Evolutionary conservation across 805 yeast species (phyloP).

Genomic region (Lachancea lanzarotensis): DNA sequence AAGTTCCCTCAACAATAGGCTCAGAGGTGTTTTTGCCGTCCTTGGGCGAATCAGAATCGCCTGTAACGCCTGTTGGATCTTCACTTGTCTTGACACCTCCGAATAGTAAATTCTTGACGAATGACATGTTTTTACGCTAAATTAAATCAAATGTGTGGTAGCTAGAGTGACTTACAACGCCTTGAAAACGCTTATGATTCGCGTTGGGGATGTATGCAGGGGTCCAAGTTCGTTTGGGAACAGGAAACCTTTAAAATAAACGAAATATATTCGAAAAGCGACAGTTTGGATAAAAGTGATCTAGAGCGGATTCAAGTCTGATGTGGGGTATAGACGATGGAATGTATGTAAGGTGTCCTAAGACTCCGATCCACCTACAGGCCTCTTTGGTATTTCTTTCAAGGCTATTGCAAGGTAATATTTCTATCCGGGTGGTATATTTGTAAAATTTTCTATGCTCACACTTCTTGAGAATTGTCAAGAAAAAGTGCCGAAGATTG

Average conservation of each 20-base stretch:
- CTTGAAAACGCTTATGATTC: neutral
- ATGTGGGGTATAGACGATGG: too few relatives aligned
- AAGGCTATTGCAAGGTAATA: too few relatives aligned
- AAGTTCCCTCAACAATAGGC: slow-evolving; percentile 41
- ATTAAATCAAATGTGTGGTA: neutral
- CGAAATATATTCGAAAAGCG: neutral
- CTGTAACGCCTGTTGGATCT: slow-evolving; percentile 31
- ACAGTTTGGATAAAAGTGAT: neutral
- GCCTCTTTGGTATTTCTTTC: too few relatives aligned
- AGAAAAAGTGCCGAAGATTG: slow-evolving; percentile 28
- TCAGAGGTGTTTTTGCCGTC: slow-evolving; percentile 14
- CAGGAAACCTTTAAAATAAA: slow-evolving; percentile 2
- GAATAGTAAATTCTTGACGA: slow-evolving; percentile 27
- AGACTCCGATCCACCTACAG: too few relatives aligned
- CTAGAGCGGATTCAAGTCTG: too few relatives aligned
- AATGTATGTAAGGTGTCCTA: too few relatives aligned
- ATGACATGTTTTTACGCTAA: slow-evolving; percentile 25
- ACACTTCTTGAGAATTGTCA: slow-evolving; percentile 6
- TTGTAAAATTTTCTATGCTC: neutral
- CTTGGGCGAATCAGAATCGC: slow-evolving; percentile 8
- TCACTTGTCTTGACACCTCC: slow-evolving; percentile 31
- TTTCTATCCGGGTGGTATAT: too few relatives aligned
- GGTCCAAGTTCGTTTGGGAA: neutral
- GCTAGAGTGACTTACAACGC: neutral
- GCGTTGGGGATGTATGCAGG: neutral